Evolutionary conservation across 2,329 filamentous ascomycete genomes (phyloP), one percentile per base, ranked within the genome.

Genomic region (Phaeosphaeriaceae sp.): DNA sequence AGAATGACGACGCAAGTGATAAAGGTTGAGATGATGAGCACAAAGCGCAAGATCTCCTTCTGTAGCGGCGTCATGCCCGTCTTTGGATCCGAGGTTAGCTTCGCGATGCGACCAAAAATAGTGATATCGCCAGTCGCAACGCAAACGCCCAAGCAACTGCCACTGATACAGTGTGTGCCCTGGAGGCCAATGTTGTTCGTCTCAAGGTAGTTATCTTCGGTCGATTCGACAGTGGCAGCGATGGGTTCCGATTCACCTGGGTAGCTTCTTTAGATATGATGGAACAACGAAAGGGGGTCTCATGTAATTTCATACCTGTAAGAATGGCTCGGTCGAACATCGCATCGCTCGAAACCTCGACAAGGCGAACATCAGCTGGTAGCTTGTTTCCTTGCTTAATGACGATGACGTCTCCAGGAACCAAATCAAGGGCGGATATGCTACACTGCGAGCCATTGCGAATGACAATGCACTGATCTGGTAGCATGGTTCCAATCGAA

Each of bases 401-500:
- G 49, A 83, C 80, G 1, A 92, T 79, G 0, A 93, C 75, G 67
- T 93, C 90, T 20, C 90, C 90, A 0, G 89, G 90, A 0, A 93
- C 89, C 24, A 93, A 81, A 10, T 91, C 85, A 0, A 79, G 73
- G 0, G 86, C 87, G 2, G 80, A 76, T 3, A 86, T 77, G 17
- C 79, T 81, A 1, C 79, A 68, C 52, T 85, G 80, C 1, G 74
- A 70, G 1, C 87, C 84, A 62, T 91, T 85, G 20, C 90, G 85
- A 7, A 90, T 77, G 7, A 90, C 82, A 24, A 88, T 79, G 66
- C 88, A 91, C 57, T 87, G 83, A 66, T 92, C 90, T 0, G 91
- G 91, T n/a, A 93, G 82, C 90, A 93, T 91, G 19, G 85, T 89
- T 48, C 88, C 91, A 72, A 93, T 93, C 0, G 89, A 91, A 19